Base-by-base conservation (phyloP, 495 filamentous ascomycete species). In the Acidiella bohemica region DNA sequence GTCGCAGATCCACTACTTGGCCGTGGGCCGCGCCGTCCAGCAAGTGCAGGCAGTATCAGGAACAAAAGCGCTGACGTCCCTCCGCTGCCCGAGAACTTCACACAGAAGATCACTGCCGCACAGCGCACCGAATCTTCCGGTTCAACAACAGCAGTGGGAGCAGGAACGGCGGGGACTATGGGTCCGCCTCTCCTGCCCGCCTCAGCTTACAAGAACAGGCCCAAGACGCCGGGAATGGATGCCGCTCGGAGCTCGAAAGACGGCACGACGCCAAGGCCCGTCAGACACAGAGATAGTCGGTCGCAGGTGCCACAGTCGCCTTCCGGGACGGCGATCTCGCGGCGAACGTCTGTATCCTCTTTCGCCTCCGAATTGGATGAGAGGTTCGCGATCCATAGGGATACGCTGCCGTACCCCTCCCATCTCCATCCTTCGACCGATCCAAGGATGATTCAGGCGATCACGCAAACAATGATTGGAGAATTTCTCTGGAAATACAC, bases 401-500 rank as follows among this genome's bases (percentile, higher is more conserved):
- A 66, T 50, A 63, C 70, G 31, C 64, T 71, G 13, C 68, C 78
- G 39, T 61, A 75, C 11, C 65, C 74, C 10, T 77, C 72, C 22
- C 61, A 80, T 28, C 68, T 72, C 2, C 58, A 70, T 23, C 70
- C 42, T 7, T 36, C 68, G 25, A 93, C 86, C 0, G 90, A 97
- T 59, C 88, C 90, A 36, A 78, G 90, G 46, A 96, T 97, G 85
- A 96, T 97, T 42, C 88, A 96, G 66, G 90, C 90, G 31, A 95
- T 97, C 46, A 96, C 92, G 5, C 90, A 97, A 60, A 97, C 90
- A 9, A 97, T 97, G 90, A 96, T 96, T 54, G 90, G 90, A 38
- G 90, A 97, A 55, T 95, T 86, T 59, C 71, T 96, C 12, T 97
- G 90, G 90, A 97, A 97, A 55, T 97, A 97, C 60, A 96, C 88